Base-by-base conservation (phyloP, 768 basidiomycete species). In the button mushroom (Agaricus bisporus) region DNA sequence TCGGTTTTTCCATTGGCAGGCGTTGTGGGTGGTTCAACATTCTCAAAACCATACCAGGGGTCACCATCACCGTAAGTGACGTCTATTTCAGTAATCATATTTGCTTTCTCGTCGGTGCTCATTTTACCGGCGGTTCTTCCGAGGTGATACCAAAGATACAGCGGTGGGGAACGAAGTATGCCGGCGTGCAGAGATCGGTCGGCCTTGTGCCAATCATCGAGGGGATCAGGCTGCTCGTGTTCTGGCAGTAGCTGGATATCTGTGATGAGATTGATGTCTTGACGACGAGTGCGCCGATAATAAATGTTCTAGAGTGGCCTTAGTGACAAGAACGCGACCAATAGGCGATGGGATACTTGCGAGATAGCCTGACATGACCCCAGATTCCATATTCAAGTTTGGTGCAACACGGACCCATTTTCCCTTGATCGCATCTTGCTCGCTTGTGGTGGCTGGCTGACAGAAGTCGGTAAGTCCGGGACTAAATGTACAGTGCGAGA, bases 51-150 rank as follows among this genome's bases (percentile, higher is more conserved):
- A 59, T 84, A 93, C 83, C 90, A 91, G 0, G 91, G 82, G 7
- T 78, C 74, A 49, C 85, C 87, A 52, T 92, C 85, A 4, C 95
- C 95, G 63, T 83, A 97, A 0, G 91, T 68, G 3, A 98, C 77
- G 63, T 98, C 95, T n/a, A 98, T 57, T 66, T 98, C 94, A 0
- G 94, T 98, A 61, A 98, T 81, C 22, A 93, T 70, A 41, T 85
- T 72, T 32, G 73, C 64, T 56, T 76, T 74, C 59, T 87, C 80
- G 38, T 77, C 75, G 8, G 72, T 49, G n/a, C 68, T 72, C 80
- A 90, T 83, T 18, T 84, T 75, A 14, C 70, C 70, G 36, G 81
- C 70, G 1, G 85, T 80, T 62, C 88, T 87, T 6, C 82, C 85
- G 8, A 75, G 67, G 58, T 77, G 78, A 70, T 92, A 95, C 91